phyloP scores from a whole-genome alignment of 2,329 filamentous ascomycete species.

The Trichoderma aggressivum region DNA sequence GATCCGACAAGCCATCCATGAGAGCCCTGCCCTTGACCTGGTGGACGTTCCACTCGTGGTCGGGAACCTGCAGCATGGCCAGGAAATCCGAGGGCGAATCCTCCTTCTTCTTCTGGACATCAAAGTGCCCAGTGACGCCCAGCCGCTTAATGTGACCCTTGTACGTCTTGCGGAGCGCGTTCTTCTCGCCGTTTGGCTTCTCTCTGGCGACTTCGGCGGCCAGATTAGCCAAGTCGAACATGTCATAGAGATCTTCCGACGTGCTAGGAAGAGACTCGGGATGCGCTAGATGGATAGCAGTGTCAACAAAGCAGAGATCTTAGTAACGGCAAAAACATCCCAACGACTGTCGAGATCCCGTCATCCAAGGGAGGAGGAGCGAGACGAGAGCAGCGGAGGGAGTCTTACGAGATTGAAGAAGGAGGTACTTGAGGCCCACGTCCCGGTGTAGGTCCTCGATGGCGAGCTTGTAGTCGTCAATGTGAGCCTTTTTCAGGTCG shows the following conservation, averaged over 20 bases:
- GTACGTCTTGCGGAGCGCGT: constrained; percentile 64
- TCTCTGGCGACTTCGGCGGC: constrained; percentile 61
- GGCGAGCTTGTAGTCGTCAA: constrained; percentile 58
- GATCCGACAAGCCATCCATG: constrained; percentile 48
- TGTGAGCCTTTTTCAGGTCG: constrained; percentile 59
- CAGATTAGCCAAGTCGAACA: constrained; percentile 54
- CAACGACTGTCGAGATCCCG: constrained; percentile 28
- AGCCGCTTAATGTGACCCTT: constrained; percentile 65
- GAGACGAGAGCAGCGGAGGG: constrained; percentile 42
- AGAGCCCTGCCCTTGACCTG: constrained; percentile 55
- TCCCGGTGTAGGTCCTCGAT: constrained; percentile 64
- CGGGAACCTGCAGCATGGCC: constrained; percentile 48
- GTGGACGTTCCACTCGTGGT: constrained; percentile 56
- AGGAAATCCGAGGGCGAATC: constrained; percentile 51
- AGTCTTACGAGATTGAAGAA: constrained; percentile 65
- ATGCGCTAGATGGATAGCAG: constrained; percentile 44
- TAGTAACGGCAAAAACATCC: constrained; percentile 23
- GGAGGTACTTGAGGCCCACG: constrained; percentile 64
- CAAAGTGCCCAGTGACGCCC: constrained; percentile 60
- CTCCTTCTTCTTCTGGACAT: constrained; percentile 53
- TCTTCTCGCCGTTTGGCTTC: constrained; percentile 64
- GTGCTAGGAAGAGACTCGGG: constrained; percentile 45
- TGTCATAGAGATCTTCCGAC: constrained; percentile 57
- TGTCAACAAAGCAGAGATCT: constrained; percentile 43
- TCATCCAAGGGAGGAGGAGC: constrained; percentile 25